Conservation (phyloP, 202 grass and related monocot genomes). For the Zoysia matrella region DNA sequence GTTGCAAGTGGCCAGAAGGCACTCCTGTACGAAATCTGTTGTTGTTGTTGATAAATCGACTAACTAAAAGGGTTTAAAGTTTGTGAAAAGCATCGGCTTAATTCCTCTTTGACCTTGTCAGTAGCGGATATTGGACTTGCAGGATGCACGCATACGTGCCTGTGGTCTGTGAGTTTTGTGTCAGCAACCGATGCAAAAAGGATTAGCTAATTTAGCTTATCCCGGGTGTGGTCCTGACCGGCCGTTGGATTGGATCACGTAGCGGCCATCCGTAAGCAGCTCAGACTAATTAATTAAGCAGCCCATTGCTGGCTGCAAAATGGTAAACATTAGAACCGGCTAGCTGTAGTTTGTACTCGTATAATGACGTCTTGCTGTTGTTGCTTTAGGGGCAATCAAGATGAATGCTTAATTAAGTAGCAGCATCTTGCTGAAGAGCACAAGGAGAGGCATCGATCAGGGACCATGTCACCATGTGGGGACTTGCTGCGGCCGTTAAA, state of each 20-base stretch:
- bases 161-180: not conserved
- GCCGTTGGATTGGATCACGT: slow-evolving; percentile 22
- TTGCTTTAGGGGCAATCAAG: slow-evolving; percentile 41
- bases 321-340: not conserved
- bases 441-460: not conserved
- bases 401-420: not conserved
- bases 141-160: not conserved
- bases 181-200: no score
- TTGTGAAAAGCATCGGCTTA: not conserved
- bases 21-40: no score
- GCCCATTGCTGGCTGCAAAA: not conserved
- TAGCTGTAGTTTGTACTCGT: not conserved
- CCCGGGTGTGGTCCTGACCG: slow-evolving; percentile 32
- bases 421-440: slow-evolving; percentile 20
- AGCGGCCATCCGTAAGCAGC: not conserved
- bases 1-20: no score
- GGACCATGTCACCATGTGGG: no score
- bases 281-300: not conserved
- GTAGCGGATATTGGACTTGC: not conserved
- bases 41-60: not conserved
- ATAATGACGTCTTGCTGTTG: not conserved
- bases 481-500: no score
- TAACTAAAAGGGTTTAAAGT: not conserved
- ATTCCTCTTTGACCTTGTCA: not conserved
- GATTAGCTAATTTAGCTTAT: not conserved